Conservation (phyloP, 2,329 filamentous ascomycete species). For the Tolypocladium guangdongense region DNA sequence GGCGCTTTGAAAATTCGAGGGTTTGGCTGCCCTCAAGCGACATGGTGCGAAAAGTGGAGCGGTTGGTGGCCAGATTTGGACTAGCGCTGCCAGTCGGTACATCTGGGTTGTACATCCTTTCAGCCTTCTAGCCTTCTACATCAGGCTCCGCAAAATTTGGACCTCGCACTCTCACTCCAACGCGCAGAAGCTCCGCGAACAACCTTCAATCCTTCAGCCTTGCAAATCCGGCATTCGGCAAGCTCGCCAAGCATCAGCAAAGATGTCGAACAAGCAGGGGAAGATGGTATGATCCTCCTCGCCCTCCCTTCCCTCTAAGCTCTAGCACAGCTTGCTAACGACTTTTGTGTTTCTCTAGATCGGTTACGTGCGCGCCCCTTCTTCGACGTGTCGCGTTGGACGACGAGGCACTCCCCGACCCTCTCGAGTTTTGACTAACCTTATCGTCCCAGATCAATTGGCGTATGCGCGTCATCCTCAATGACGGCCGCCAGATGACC, state of each 20-base stretch:
- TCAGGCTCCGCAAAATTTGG: slow-evolving; percentile 36
- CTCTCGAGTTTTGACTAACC: slow-evolving; percentile 1
- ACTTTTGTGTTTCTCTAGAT: slow-evolving; percentile 41
- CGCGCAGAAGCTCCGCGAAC: slow-evolving; percentile 28
- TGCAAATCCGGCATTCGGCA: slow-evolving; percentile 13
- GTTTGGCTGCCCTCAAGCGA: slow-evolving; percentile 29
- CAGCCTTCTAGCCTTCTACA: slow-evolving; percentile 29
- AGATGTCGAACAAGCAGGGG: slow-evolving; percentile 69
- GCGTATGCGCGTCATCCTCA: slow-evolving; percentile 93
- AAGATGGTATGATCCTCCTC: slow-evolving; percentile 77
- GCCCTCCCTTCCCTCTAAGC: slow-evolving; percentile 27
- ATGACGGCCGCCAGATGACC: slow-evolving; percentile 91
- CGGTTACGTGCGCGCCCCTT: slow-evolving; percentile 52
- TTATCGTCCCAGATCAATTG: slow-evolving; percentile 75
- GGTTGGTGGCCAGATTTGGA: neutral
- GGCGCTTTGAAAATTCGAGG: slow-evolving; percentile 23
- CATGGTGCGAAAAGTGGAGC: slow-evolving; percentile 12
- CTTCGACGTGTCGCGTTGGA: slow-evolving; percentile 7
- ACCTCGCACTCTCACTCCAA: slow-evolving; percentile 26
- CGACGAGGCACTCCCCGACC: neutral
- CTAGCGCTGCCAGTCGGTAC: slow-evolving; percentile 18
- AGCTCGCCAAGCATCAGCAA: slow-evolving; percentile 15
- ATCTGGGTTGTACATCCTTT: slow-evolving; percentile 16
- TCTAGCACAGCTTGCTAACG: slow-evolving; percentile 51
- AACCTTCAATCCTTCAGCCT: slow-evolving; percentile 31